Evolutionary conservation across 1,284 basidiomycete species (phyloP), one percentile per base, ranked within the genome.

Genomic region (Ustilago shanxiensis): DNA sequence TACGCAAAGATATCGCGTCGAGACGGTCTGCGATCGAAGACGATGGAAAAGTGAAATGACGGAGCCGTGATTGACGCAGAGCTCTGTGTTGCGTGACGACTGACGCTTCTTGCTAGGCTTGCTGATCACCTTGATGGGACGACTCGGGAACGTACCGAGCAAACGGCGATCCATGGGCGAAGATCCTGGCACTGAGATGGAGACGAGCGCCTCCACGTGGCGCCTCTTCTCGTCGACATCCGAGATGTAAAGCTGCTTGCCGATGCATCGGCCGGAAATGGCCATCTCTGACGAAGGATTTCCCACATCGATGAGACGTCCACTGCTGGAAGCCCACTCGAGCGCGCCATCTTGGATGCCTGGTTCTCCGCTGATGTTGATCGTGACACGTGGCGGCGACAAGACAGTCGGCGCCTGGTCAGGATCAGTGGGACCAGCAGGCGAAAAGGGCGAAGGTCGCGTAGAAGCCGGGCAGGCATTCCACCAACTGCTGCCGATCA

Each of bases 401-500:
- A 83, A 92, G 90, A 76, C 92, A 88, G 74, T 92, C 6, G 83
- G 62, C 18, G 83, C 79, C 37, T 79, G 61, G 16, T 72, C 69
- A 2, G 50, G 37, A 28, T 72, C 64, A 14, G 50, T 44, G 1
- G 58, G 44, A 2, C 65, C 53, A 5, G 61, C 45, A 29, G 65
- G 67, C n/a, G 67, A 58, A 33, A 91, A 72, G 24, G 75, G 66
- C 33, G 75, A 57, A 31, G 71, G 72, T 18, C 84, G 82, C 52
- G 84, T 85, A 22, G 80, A 79, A 49, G 86, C 85, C 5, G 83
- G 78, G 26, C 77, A 77, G 18, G 79, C 81, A 11, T 85, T 80
- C 93, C 95, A 98, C 95, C 95, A 98, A 28, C 93, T 92, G 83
- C 93, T 93, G 53, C 95, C 96, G 82, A 97, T 93, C 88, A 98